Evolutionary conservation across 257 asterid species (phyloP).

Genomic region (Nicotiana undulata): DNA sequence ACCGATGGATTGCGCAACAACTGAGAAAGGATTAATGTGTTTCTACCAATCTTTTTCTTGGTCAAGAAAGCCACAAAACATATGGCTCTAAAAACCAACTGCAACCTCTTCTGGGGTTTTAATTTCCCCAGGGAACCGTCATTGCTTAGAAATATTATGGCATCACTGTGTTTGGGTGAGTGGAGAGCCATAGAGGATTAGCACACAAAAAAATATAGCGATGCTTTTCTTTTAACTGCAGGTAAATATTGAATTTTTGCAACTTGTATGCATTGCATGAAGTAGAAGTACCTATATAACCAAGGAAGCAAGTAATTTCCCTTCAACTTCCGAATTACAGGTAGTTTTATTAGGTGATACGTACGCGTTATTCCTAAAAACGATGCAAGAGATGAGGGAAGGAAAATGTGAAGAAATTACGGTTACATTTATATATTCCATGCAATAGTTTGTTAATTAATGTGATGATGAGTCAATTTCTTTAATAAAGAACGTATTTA

Average conservation of each 20-base stretch:
- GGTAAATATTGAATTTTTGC: not conserved
- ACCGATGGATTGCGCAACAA: not conserved
- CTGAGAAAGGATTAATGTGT: not conserved
- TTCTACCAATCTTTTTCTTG: not conserved
- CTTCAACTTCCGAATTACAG: not conserved
- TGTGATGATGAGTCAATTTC: too few species aligned
- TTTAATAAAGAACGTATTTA: too few species aligned
- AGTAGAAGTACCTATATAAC: not conserved
- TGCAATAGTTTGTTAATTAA: not conserved
- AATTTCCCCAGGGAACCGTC: not conserved
- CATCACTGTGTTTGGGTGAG: not conserved
- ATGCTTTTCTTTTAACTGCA: not conserved
- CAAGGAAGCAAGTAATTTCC: not conserved
- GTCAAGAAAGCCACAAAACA: not conserved
- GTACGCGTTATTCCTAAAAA: not conserved
- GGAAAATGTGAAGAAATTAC: slow-evolving; percentile 3
- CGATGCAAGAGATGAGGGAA: not conserved
- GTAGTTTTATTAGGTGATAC: not conserved
- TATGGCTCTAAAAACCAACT: slow-evolving; percentile 2
- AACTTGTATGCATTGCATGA: not conserved
- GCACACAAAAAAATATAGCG: not conserved
- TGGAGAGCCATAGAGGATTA: not conserved
- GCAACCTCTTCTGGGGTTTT: slow-evolving; percentile 8
- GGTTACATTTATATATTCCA: not conserved
- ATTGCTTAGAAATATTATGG: not conserved